Evolutionary conservation across 768 basidiomycete genomes (phyloP).

Genomic region (Mycena polygramma): DNA sequence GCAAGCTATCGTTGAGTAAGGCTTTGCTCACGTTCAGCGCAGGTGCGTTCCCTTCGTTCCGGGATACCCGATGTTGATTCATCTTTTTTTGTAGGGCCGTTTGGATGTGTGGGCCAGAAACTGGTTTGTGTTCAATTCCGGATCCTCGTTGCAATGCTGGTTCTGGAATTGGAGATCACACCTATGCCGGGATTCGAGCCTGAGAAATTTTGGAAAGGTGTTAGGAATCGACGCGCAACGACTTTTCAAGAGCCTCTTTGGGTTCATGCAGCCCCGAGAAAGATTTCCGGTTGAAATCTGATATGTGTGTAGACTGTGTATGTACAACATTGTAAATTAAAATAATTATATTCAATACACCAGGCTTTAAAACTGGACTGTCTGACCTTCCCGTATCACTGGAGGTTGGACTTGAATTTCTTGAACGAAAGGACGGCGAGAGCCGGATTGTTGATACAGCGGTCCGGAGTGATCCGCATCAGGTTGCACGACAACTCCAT

Average conservation of each 20-base stretch:
- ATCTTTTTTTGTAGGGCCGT: slow-evolving; percentile 1
- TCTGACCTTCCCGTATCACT: no score
- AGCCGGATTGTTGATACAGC: no score
- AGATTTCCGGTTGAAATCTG: neutral
- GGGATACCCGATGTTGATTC: no score
- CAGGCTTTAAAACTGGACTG: no score
- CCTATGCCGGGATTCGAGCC: neutral
- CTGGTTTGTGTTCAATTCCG: slow-evolving; percentile 2
- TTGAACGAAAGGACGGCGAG: no score
- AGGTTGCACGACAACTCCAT: no score
- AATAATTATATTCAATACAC: no score
- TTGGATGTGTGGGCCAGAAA: slow-evolving; percentile 12
- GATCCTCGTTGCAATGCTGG: neutral
- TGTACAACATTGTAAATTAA: no score
- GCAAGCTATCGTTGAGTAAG: neutral
- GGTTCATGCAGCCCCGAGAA: neutral
- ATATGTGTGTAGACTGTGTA: no score
- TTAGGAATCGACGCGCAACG: slow-evolving; percentile 2
- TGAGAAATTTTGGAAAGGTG: neutral
- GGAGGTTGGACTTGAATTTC: no score
- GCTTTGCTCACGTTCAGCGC: slow-evolving; percentile 4
- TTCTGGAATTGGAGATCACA: neutral
- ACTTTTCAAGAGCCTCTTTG: neutral
- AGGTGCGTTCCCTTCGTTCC: neutral
- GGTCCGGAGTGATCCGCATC: no score